Base-by-base conservation (phyloP, 2,329 filamentous ascomycete genomes). In the Fusarium burgessii region DNA sequence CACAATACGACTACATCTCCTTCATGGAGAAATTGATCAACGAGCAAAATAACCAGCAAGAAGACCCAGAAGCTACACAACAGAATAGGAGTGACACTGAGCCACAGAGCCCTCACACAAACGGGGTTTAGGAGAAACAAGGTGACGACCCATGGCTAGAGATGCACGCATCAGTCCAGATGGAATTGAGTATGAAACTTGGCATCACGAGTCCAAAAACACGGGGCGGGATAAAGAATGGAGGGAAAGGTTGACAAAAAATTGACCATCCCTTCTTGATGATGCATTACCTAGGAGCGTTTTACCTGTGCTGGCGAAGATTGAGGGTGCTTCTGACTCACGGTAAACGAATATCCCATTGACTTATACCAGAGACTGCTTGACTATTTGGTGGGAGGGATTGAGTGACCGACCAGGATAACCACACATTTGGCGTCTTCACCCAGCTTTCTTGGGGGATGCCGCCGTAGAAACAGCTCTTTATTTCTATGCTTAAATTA, bases 1-100 rank as follows among this genome's bases (percentile, higher is more conserved):
- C 92, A 40, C 97, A 98, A 82, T 99, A 91, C 80, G 96, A 99
- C 82, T 99, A 99, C 83, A 94, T 98, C 72, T 91, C 89, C 70
- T 99, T 98, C 80, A 99, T 99, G 96, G 92, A 98, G 81, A 92
- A 91, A 78, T 86, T 96, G 82, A 93, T 94, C 67, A 80, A 80
- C 51, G 81, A 83, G 36, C 81, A 83, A 55, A 80, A 78, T 25
- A 76, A 68, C 38, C 74, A 71, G 33, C 75, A 76, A 36, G 76
- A 74, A 27, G 71, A 73, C 17, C 77, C 71, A 55, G 77, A 68
- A 47, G 72, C 73, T 55, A 77, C 79, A 58, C 77, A 80, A 58
- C 77, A 78, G 73, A 80, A 83, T 64, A 78, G 77, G 70, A 78
- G 76, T 18, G 80, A 80, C 62, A 72, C 78, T 27, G 68, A 73